phyloP scores from a whole-genome alignment of 306 rosid species.

The Alnus rubra region DNA sequence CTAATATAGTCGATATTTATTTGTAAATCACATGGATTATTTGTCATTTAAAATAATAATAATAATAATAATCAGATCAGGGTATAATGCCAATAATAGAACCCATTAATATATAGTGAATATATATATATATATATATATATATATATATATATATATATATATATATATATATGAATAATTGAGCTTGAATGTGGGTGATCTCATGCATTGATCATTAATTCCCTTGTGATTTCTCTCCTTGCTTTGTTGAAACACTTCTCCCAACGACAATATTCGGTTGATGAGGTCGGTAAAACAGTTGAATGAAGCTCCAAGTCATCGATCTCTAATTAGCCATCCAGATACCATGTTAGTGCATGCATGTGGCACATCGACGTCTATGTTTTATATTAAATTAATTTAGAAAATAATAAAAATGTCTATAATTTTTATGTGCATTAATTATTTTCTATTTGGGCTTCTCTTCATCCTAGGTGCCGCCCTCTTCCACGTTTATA shows the following conservation, averaged over 20 bases:
- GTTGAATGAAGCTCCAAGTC: conserved; percentile 32
- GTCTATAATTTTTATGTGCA: neutral
- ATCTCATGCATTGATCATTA: neutral
- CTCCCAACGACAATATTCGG: conserved; percentile 31
- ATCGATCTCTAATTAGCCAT: conserved; percentile 23
- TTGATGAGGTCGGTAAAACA: conserved; percentile 39
- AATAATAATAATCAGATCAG: neutral
- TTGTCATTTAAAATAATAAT: neutral
- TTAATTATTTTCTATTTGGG: neutral
- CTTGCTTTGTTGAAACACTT: neutral
- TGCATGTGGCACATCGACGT: conserved; percentile 52
- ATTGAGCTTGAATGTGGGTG: conserved; percentile 8
- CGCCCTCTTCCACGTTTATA: conserved; percentile 39
- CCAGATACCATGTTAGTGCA: conserved; percentile 32
- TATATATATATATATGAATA: neutral
- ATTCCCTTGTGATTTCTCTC: conserved; percentile 7
- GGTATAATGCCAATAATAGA: conserved; percentile 13
- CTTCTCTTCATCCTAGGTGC: conserved; percentile 58
- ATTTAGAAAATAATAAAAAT: neutral
- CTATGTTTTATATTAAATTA: neutral
- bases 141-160: too few relatives aligned
- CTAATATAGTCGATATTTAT: neutral
- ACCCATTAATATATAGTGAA: neutral
- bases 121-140: too few relatives aligned
- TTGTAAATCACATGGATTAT: conserved; percentile 23